Conservation (phyloP, 306 rosid genomes). For the Quercus variabilis region DNA sequence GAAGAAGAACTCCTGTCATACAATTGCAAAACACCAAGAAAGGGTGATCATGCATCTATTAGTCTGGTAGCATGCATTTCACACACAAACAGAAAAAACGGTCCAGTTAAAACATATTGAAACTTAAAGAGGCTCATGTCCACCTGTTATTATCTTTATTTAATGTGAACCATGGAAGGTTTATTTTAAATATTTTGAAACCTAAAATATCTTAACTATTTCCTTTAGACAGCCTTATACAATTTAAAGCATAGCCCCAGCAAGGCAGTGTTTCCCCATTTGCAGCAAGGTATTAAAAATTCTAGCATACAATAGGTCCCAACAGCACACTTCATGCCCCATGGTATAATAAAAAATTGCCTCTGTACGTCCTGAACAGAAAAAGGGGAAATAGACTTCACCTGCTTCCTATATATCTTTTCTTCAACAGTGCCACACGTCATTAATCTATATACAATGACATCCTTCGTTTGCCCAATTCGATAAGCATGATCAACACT, state of each 20-base stretch:
- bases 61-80: too few relatives aligned
- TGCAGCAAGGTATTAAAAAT: not conserved
- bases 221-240: not conserved
- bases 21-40: too few relatives aligned
- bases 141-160: too few relatives aligned
- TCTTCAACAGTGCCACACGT: slow-evolving; percentile 97
- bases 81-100: too few relatives aligned
- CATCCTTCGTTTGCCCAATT: slow-evolving; percentile 90
- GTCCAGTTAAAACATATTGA: too few relatives aligned
- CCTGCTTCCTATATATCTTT: slow-evolving; percentile 95
- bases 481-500: slow-evolving; percentile 98
- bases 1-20: too few relatives aligned
- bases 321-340: not conserved
- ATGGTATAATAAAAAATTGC: not conserved
- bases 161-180: not conserved
- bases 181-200: not conserved
- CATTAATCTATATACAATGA: slow-evolving; percentile 85
- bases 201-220: not conserved
- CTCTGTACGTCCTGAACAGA: not conserved
- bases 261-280: not conserved
- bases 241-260: not conserved
- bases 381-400: slow-evolving; percentile 13
- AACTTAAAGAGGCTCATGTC: too few relatives aligned
- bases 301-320: not conserved
- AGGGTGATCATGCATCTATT: too few relatives aligned